Percentiles rank a stretch among this genome's conserved stretches.
Conservation (phyloP, 1,284 basidiomycete species). For the Violaceomyces palustris region DNA sequence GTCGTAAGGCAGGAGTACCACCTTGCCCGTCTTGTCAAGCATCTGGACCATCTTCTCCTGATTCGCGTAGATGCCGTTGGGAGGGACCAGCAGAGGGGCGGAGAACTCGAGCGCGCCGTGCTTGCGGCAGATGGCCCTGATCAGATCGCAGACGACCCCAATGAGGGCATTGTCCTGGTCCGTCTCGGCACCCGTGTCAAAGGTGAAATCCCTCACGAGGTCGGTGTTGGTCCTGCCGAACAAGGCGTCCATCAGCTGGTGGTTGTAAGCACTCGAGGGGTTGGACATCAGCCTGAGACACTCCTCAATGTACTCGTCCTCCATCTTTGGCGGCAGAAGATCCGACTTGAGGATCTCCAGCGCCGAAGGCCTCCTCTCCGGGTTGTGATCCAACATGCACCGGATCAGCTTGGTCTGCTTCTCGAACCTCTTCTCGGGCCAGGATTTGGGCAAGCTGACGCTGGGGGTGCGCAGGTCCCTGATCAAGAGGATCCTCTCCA, state of each 20-base stretch:
- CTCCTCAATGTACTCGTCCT: slow-evolving; percentile 78
- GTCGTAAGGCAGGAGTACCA: slow-evolving; percentile 51
- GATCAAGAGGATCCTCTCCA: slow-evolving; percentile 79
- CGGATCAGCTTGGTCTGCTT: slow-evolving; percentile 64
- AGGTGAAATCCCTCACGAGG: slow-evolving; percentile 68
- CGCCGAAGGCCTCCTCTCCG: slow-evolving; percentile 73
- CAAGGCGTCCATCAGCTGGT: slow-evolving; percentile 37
- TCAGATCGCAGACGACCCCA: slow-evolving; percentile 69
- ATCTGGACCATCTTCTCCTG: slow-evolving; percentile 74
- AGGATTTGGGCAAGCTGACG: slow-evolving; percentile 70
- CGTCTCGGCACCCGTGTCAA: slow-evolving; percentile 69
- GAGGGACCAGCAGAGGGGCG: slow-evolving; percentile 74
- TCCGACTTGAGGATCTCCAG: slow-evolving; percentile 77
- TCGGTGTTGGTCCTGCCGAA: slow-evolving; percentile 57
- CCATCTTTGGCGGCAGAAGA: slow-evolving; percentile 67
- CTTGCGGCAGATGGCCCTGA: slow-evolving; percentile 72
- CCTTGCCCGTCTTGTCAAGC: slow-evolving; percentile 62
- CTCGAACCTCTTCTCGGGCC: slow-evolving; percentile 61
- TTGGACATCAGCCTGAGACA: slow-evolving; percentile 71
- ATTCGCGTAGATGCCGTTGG: slow-evolving; percentile 67
- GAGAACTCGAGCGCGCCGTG: slow-evolving; percentile 85
- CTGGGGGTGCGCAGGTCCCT: slow-evolving; percentile 68
- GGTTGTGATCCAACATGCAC: slow-evolving; percentile 77
- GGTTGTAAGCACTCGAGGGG: slow-evolving; percentile 46
- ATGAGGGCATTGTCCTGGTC: slow-evolving; percentile 68